Conservation (phyloP, 805 yeast genomes). For the Priceomyces carsonii region DNA sequence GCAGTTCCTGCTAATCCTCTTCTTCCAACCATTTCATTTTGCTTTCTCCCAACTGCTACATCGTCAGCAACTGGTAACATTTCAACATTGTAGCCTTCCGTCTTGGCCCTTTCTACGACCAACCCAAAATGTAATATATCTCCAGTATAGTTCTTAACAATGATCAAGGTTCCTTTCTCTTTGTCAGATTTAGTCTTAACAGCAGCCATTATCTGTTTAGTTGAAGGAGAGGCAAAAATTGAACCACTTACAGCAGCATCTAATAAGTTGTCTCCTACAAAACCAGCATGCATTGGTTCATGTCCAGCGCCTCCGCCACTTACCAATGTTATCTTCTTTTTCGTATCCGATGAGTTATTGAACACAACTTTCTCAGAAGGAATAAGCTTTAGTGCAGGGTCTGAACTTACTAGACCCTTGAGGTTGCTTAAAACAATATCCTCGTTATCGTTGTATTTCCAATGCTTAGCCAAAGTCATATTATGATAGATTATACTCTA, state of each 20-base stretch:
- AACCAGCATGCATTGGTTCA: conserved; percentile 93
- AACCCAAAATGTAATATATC: conserved; percentile 91
- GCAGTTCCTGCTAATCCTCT: conserved; percentile 93
- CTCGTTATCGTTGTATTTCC: conserved; percentile 45
- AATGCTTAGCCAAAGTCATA: conserved; percentile 44
- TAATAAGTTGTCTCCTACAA: conserved; percentile 78
- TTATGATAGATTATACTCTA: too few relatives aligned
- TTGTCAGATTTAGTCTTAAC: conserved; percentile 55
- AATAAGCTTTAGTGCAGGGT: conserved; percentile 55
- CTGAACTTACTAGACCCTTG: conserved; percentile 52
- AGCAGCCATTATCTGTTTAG: conserved; percentile 78
- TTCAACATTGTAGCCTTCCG: conserved; percentile 70
- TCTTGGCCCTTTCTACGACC: conserved; percentile 85
- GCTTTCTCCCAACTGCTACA: conserved; percentile 88
- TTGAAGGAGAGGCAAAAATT: conserved; percentile 94
- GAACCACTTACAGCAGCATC: conserved; percentile 90
- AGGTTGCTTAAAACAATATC: conserved; percentile 51
- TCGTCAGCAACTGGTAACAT: conserved; percentile 85
- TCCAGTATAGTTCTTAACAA: conserved; percentile 93
- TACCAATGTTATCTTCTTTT: conserved; percentile 65
- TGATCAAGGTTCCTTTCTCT: conserved; percentile 66
- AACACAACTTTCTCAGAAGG: conserved; percentile 59
- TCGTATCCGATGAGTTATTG: conserved; percentile 36
- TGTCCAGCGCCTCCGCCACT: conserved; percentile 98
- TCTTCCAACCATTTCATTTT: conserved; percentile 90